Base-by-base conservation (phyloP, 2,329 filamentous ascomycete species). In the Fusarium sp. region DNA sequence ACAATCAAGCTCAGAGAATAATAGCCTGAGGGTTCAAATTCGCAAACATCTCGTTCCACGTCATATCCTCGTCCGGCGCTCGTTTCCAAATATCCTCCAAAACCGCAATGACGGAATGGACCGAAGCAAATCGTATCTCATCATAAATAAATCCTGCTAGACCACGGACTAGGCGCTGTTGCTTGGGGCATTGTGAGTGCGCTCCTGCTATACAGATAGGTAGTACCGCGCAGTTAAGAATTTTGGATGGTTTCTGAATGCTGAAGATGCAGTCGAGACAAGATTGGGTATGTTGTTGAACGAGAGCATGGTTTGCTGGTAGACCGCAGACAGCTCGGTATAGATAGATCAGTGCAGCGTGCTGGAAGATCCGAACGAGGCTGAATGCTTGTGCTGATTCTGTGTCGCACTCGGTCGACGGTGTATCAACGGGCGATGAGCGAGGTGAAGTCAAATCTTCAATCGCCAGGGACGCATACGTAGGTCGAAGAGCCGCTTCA, bases 321-420 rank as follows among this genome's bases (percentile, higher is more conserved):
- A 85, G 75, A 2, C 82, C 80, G 59, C 83, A 85, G 7, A 86
- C 75, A 24, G 83, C 83, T 41, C 84, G 78, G 59, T 85, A 86
- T 3, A 85, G 75, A 63, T 84, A 85, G 12, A 86, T 82, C 11
- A 84, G 80, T 1, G 82, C 84, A 0, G 82, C 77, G 36, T 84
- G 82, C 22, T 83, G 82, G 53, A 85, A 86, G 3, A 83, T 80
- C 0, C 80, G 76, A 59, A 83, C 84, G 2, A 84, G 78, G 0
- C 79, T 78, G n/a, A 80, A 81, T 0, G 82, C 79, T 44, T 82
- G 79, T 8, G 80, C 80, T 0, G 76, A 78, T n/a, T 82, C 78
- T 7, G 78, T 68, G n/a, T 80, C 78, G 18, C 60, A 55, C 8
- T 76, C 67, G 3, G 55, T n/a, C 1, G 64, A n/a, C 2, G 53